Percentiles rank a stretch among this genome's conserved stretches.
phyloP scores from a whole-genome alignment of 768 basidiomycete genomes.

The Daedaleopsis nitida region DNA sequence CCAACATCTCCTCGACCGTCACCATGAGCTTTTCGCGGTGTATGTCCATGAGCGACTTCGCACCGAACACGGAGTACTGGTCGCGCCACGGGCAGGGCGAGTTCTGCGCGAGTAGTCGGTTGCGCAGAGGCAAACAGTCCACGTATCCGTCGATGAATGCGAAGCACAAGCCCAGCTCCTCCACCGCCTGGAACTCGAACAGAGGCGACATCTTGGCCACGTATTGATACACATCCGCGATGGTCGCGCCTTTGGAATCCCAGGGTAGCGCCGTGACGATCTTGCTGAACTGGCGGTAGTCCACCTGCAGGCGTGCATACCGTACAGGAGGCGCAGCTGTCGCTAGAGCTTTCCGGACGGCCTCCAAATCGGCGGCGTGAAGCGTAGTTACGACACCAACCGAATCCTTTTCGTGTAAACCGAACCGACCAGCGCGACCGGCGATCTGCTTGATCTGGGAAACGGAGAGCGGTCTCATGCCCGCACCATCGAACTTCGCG shows the following conservation, averaged over 20 bases:
- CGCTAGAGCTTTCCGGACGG: slow-evolving; percentile 57
- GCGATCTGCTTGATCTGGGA: slow-evolving; percentile 94
- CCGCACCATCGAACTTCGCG: slow-evolving; percentile 62
- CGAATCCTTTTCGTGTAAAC: slow-evolving; percentile 52
- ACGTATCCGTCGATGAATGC: slow-evolving; percentile 46
- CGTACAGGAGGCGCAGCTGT: slow-evolving; percentile 51
- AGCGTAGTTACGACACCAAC: slow-evolving; percentile 79
- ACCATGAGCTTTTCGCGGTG: slow-evolving; percentile 48
- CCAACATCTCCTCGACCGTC: slow-evolving; percentile 40
- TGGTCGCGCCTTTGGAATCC: slow-evolving; percentile 39
- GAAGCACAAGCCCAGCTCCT: slow-evolving; percentile 34
- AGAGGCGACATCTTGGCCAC: slow-evolving; percentile 46
- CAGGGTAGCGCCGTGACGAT: slow-evolving; percentile 47
- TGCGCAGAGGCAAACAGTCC: slow-evolving; percentile 42
- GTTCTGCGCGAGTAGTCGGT: slow-evolving; percentile 46
- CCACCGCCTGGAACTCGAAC: slow-evolving; percentile 40
- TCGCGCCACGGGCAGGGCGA: slow-evolving; percentile 62
- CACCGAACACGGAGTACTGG: slow-evolving; percentile 30
- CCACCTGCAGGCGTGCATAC: slow-evolving; percentile 50
- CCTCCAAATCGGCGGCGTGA: slow-evolving; percentile 57
- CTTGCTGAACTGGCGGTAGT: slow-evolving; percentile 25
- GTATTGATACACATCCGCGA: slow-evolving; percentile 53
- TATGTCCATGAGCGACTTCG: slow-evolving; percentile 42
- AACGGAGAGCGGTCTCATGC: slow-evolving; percentile 49
- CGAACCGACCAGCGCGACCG: slow-evolving; percentile 90